These are phyloP conservation scores for Saccharomycopsis capsularis DNA, from an alignment of 805 yeast species.

Conservation along the genomic window DNA sequence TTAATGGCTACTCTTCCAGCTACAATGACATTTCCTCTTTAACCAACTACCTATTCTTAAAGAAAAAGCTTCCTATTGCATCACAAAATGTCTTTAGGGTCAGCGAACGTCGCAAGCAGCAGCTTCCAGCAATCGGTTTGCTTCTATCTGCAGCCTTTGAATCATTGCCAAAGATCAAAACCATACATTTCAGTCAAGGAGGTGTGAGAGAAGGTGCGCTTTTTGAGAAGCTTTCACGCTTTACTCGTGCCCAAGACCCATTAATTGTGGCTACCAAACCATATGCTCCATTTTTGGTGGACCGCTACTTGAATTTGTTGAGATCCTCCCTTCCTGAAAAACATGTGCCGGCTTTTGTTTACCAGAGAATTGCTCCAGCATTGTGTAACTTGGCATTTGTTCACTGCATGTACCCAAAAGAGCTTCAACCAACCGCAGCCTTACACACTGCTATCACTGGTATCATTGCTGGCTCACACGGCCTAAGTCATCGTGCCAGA, in stretches of 20 bases:
- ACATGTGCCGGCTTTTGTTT: conserved; percentile 50
- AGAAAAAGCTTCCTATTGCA: conserved; percentile 39
- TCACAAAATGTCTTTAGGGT: conserved; percentile 48
- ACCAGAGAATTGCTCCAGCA: conserved; percentile 58
- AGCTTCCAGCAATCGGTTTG: conserved; percentile 63
- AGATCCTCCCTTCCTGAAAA: conserved; percentile 49
- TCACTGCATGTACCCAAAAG: conserved; percentile 71
- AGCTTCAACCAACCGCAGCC: conserved; percentile 68
- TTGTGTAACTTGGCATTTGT: conserved; percentile 68
- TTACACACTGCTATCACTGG: conserved; percentile 69
- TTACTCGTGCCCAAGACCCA: conserved; percentile 61
- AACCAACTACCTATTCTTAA: conserved; percentile 45
- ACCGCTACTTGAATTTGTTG: conserved; percentile 47
- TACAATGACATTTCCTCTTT: conserved; percentile 43
- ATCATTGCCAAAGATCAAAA: conserved; percentile 51
- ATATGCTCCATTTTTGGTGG: conserved; percentile 60
- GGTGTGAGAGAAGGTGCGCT: conserved; percentile 74
- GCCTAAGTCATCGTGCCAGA: conserved; percentile 62
- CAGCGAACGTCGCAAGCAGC: conserved; percentile 57
- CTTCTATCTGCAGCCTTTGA: conserved; percentile 56
- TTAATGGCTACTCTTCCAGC: conserved; percentile 61
- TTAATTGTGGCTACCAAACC: conserved; percentile 61
- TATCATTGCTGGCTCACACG: conserved; percentile 68
- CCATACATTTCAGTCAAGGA: conserved; percentile 66
- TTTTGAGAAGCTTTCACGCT: conserved; percentile 52